Conservation (phyloP, 2,329 filamentous ascomycete genomes). For the Scleromitrula shiraiana region DNA sequence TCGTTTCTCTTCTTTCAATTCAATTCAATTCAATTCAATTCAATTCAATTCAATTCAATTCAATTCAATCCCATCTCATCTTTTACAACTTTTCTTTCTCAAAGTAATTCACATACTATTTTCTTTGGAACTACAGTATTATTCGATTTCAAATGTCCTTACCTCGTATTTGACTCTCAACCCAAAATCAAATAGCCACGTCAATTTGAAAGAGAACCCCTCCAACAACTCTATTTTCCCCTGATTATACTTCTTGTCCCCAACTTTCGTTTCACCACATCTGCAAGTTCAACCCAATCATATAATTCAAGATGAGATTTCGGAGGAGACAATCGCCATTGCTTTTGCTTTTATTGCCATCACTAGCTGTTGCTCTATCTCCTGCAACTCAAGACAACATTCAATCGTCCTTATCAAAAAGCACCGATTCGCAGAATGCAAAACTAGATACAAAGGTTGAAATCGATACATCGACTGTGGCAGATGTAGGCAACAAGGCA, state of each 20-base stretch:
- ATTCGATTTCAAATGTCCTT: no score
- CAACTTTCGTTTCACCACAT: neutral
- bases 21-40: no score
- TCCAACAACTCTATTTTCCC: neutral
- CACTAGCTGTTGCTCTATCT: constrained; percentile 39
- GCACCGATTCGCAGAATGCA: constrained; percentile 15
- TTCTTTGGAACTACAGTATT: no score
- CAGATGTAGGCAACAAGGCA: constrained; percentile 26
- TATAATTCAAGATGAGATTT: constrained; percentile 46
- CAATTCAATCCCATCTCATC: no score
- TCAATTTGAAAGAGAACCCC: no score
- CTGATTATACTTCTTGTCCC: neutral
- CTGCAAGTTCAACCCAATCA: neutral
- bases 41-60: no score
- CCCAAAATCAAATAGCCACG: neutral
- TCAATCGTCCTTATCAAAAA: constrained; percentile 19
- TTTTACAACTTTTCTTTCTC: no score
- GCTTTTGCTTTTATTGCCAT: constrained; percentile 52
- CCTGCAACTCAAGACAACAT: constrained; percentile 21
- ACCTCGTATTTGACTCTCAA: neutral
- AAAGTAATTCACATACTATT: no score
- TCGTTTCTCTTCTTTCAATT: no score
- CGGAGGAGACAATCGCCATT: constrained; percentile 45
- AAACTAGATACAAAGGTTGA: constrained; percentile 10
- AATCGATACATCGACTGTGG: constrained; percentile 14